phyloP scores from a whole-genome alignment of 371 early-diverging fungal species.

The Dinochytrium kinnereticum region DNA sequence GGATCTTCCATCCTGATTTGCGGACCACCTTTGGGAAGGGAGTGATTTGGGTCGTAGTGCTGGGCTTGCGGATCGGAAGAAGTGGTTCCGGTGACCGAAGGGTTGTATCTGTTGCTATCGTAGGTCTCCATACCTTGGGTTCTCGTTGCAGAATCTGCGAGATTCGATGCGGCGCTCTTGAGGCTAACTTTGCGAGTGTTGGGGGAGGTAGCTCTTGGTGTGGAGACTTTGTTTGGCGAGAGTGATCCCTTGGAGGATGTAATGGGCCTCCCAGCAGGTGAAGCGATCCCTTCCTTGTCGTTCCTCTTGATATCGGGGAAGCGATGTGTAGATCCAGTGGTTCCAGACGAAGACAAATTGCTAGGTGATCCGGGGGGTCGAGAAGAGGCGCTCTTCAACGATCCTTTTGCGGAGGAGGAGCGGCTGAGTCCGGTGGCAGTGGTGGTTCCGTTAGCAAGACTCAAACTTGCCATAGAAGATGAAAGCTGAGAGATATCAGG shows the following conservation, averaged over 20 bases:
- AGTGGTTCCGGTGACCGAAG: background rate
- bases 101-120: background rate
- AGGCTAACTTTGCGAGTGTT: background rate
- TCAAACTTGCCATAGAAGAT: conserved; percentile 4
- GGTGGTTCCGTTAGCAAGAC: background rate
- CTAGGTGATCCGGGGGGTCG: background rate
- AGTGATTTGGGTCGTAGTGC: background rate
- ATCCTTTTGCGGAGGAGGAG: conserved; percentile 3
- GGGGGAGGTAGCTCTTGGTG: background rate
- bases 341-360: background rate
- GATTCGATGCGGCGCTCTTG: background rate
- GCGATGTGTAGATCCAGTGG: background rate
- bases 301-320: conserved; percentile 3
- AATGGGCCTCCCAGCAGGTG: background rate
- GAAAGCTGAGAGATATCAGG: conserved; percentile 13
- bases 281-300: conserved; percentile 5
- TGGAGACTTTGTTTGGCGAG: background rate
- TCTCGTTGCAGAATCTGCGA: background rate
- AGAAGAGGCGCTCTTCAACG: conserved; percentile 7
- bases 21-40: conserved; percentile 3
- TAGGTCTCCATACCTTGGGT: background rate
- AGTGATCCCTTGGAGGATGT: background rate
- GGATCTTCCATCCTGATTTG: background rate
- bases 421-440: background rate
- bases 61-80: background rate